phyloP scores from a whole-genome alignment of 345 rosid species.

The Cardiospermum halicacabum region DNA sequence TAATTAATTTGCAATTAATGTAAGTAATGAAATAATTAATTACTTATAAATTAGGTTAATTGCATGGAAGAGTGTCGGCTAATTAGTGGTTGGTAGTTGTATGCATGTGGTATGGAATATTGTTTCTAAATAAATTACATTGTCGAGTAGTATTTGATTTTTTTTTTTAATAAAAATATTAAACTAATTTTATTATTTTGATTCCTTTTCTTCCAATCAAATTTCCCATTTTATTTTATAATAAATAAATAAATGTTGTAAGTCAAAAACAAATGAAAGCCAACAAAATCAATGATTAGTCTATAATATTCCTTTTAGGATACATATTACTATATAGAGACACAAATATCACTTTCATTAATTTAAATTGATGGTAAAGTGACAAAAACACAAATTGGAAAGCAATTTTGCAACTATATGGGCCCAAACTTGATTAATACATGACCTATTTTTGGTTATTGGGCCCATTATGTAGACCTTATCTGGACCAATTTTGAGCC shows the following conservation, averaged over 20 bases:
- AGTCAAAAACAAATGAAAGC: too few relatives aligned
- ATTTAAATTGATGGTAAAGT: too few relatives aligned
- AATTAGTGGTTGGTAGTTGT: not conserved
- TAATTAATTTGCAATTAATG: not conserved
- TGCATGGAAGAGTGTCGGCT: constrained; percentile 4
- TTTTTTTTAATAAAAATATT: not conserved
- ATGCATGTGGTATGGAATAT: not conserved
- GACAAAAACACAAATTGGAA: not conserved
- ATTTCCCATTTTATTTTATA: too few relatives aligned
- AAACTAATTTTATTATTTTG: not conserved
- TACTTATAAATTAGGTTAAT: not conserved
- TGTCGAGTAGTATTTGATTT: not conserved
- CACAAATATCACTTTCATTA: too few relatives aligned
- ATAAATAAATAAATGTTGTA: too few relatives aligned
- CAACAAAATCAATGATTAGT: too few relatives aligned
- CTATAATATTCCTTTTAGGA: too few relatives aligned
- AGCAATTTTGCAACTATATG: not conserved
- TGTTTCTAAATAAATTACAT: not conserved
- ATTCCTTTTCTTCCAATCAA: not conserved
- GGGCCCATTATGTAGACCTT: not conserved
- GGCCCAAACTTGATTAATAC: not conserved
- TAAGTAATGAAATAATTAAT: not conserved
- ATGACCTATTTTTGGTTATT: not conserved
- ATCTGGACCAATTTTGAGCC: not conserved
- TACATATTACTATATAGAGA: too few relatives aligned